Evolutionary conservation across 768 basidiomycete genomes (phyloP).

Genomic region (Suillus ampliporus): DNA sequence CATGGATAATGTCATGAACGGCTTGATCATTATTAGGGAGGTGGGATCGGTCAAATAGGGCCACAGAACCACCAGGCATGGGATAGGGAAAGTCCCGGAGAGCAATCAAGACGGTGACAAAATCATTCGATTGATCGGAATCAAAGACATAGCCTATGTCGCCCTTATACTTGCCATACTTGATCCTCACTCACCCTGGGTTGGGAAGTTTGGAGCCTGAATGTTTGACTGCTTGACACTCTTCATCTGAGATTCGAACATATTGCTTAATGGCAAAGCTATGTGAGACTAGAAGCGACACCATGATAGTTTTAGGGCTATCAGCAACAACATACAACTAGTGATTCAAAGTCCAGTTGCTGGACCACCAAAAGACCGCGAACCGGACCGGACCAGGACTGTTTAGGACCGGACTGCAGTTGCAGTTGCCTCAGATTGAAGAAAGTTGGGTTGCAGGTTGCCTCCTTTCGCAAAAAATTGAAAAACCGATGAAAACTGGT

Average conservation of each 20-base stretch:
- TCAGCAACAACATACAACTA: background rate
- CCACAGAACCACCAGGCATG: background rate
- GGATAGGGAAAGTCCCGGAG: background rate
- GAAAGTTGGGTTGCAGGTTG: too few relatives aligned
- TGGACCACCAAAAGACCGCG: too few relatives aligned
- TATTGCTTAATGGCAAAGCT: background rate
- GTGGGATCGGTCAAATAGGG: background rate
- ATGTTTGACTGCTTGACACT: background rate
- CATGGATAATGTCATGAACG: background rate
- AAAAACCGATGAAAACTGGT: too few relatives aligned
- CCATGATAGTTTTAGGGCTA: background rate
- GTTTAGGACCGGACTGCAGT: too few relatives aligned
- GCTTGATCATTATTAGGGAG: background rate
- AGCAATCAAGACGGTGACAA: background rate
- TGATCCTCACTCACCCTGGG: background rate
- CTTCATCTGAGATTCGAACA: background rate
- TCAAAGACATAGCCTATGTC: background rate
- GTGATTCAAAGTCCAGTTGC: too few relatives aligned
- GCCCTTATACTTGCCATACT: background rate
- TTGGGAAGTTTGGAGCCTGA: background rate
- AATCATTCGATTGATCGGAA: background rate
- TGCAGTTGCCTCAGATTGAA: too few relatives aligned
- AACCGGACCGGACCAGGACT: too few relatives aligned
- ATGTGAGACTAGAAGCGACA: background rate
- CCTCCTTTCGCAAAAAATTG: too few relatives aligned